phyloP scores from a whole-genome alignment of 2,329 filamentous ascomycete species.

The Exserohilum rostratum region DNA sequence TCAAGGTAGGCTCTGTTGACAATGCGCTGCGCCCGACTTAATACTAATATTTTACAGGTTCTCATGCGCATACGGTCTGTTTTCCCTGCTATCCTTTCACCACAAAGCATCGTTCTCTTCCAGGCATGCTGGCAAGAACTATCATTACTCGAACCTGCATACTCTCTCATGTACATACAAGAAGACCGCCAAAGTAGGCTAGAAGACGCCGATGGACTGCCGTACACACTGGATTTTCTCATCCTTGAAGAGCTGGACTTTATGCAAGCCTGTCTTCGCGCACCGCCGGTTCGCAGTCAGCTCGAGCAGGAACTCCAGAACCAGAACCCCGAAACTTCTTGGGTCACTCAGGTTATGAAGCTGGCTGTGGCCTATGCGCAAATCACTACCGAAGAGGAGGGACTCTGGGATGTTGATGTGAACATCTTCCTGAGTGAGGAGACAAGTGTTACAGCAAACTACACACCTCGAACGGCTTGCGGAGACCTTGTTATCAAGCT shows the following conservation, averaged over 20 bases:
- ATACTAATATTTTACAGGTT: slow-evolving; percentile 57
- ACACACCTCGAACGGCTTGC: slow-evolving; percentile 90
- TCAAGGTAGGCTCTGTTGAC: slow-evolving; percentile 62
- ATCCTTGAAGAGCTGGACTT: slow-evolving; percentile 95
- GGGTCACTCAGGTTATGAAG: slow-evolving; percentile 88
- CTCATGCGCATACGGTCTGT: slow-evolving; percentile 86
- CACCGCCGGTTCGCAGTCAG: slow-evolving; percentile 85
- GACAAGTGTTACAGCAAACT: slow-evolving; percentile 92
- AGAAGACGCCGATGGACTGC: slow-evolving; percentile 88
- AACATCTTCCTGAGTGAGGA: slow-evolving; percentile 96
- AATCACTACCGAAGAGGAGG: slow-evolving; percentile 91
- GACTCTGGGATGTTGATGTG: slow-evolving; percentile 94
- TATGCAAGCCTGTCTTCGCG: slow-evolving; percentile 86
- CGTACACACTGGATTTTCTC: slow-evolving; percentile 92
- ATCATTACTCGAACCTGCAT: slow-evolving; percentile 71
- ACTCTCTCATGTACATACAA: slow-evolving; percentile 83
- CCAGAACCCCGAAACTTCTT: slow-evolving; percentile 64
- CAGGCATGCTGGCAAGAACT: slow-evolving; percentile 89
- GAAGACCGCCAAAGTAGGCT: slow-evolving; percentile 85
- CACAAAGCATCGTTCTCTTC: slow-evolving; percentile 83
- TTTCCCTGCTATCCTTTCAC: slow-evolving; percentile 80
- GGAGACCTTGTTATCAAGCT: slow-evolving; percentile 92
- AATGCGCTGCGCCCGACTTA: not conserved
- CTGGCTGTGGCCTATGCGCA: slow-evolving; percentile 84
- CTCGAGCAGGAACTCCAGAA: slow-evolving; percentile 77